phyloP scores from a whole-genome alignment of 1,139 yeast species.

The Blastobotrys buckinghamii region DNA sequence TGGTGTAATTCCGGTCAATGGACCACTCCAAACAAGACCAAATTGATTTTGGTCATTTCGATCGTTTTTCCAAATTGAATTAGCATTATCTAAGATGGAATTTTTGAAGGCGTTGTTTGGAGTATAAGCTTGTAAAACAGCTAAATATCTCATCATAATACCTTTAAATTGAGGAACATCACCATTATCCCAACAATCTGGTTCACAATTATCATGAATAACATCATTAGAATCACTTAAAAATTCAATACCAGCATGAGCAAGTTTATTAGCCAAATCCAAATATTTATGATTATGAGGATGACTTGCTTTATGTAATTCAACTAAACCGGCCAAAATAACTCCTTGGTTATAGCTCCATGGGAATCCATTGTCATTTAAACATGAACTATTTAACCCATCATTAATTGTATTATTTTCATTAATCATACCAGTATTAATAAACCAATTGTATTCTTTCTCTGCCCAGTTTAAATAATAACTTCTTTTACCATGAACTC shows the following conservation, averaged over 20 bases:
- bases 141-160: slow-evolving; percentile 16
- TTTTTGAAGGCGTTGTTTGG: slow-evolving; percentile 1
- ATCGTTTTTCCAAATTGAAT: slow-evolving; percentile 7
- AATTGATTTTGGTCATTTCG: slow-evolving; percentile 9
- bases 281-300: slow-evolving; percentile 10
- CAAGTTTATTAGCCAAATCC: slow-evolving; percentile 13
- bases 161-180: slow-evolving; percentile 19
- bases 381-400: slow-evolving; percentile 14
- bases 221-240: slow-evolving; percentile 11
- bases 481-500: slow-evolving; percentile 8
- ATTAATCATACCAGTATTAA: slow-evolving; percentile 15
- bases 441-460: slow-evolving; percentile 17
- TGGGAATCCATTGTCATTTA: slow-evolving; percentile 13
- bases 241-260: slow-evolving; percentile 13
- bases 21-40: slow-evolving; percentile 14
- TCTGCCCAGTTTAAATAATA: slow-evolving; percentile 16
- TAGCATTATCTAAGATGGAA: slow-evolving; percentile 6
- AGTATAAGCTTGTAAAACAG: slow-evolving; percentile 6
- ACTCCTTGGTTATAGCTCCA: slow-evolving; percentile 22
- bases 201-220: slow-evolving; percentile 17
- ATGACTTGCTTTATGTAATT: slow-evolving; percentile 10
- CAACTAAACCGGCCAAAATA: slow-evolving; percentile 18
- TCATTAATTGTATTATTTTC: slow-evolving; percentile 15
- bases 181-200: slow-evolving; percentile 13
- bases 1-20: slow-evolving; percentile 4